A percentile compares a stretch with the other conserved stretches of the same genome.
Evolutionary conservation across 257 asterid species (phyloP).

Genomic region (Capsicum chinense): DNA sequence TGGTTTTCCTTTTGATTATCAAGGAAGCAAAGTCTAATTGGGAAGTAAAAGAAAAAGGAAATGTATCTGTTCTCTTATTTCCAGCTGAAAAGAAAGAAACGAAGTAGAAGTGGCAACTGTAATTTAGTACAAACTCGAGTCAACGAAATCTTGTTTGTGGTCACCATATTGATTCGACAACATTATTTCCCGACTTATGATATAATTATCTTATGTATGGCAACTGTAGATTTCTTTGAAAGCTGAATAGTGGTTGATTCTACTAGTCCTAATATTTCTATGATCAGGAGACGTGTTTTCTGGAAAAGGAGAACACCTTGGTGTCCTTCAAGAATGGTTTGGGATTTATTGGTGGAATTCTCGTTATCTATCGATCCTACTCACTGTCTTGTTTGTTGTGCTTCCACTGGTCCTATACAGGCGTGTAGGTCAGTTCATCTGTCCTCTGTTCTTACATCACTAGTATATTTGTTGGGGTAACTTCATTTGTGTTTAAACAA

Average conservation of each 20-base stretch:
- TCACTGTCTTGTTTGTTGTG: conserved; percentile 61
- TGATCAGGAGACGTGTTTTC: conserved; percentile 89
- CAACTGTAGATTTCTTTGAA: neutral
- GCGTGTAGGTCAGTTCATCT: conserved; percentile 67
- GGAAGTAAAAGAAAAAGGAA: neutral
- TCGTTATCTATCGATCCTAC: conserved; percentile 69
- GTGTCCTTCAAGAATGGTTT: conserved; percentile 89
- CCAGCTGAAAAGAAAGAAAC: neutral
- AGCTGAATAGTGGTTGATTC: neutral
- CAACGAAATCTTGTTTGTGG: neutral
- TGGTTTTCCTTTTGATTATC: neutral
- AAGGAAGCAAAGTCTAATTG: too few species aligned
- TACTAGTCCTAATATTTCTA: neutral
- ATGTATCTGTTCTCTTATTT: neutral
- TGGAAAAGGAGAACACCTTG: conserved; percentile 82
- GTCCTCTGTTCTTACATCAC: neutral
- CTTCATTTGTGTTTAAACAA: neutral
- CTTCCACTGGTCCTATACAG: conserved; percentile 79
- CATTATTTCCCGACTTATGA: neutral
- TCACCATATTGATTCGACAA: neutral
- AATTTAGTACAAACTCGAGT: neutral
- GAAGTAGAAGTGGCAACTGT: neutral
- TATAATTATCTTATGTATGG: conserved; percentile 4
- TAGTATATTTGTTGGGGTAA: neutral
- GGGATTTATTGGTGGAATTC: conserved; percentile 94